Conservation (phyloP, 805 yeast genomes). For the Pichia occidentalis region DNA sequence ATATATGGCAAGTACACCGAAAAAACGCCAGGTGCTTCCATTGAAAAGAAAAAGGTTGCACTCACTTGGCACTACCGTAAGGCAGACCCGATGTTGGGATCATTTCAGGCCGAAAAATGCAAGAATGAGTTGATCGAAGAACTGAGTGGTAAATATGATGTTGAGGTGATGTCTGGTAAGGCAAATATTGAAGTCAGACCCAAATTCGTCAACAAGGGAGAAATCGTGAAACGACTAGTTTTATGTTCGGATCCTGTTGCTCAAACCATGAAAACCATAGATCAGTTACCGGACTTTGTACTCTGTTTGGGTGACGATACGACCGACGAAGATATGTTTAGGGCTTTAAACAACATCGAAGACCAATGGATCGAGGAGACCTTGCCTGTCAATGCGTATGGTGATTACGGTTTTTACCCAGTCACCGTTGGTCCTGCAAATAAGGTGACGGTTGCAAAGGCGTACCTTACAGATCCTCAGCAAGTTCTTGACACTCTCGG, state of each 20-base stretch:
- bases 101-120: slow-evolving; percentile 73
- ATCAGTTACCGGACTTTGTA: slow-evolving; percentile 70
- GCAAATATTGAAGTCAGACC: slow-evolving; percentile 98
- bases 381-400: slow-evolving; percentile 39
- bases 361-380: slow-evolving; percentile 40
- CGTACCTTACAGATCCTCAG: slow-evolving; percentile 76
- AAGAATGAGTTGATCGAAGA: slow-evolving; percentile 54
- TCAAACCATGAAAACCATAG: slow-evolving; percentile 18
- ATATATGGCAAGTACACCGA: slow-evolving; percentile 73
- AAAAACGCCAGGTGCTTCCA: slow-evolving; percentile 82
- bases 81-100: slow-evolving; percentile 90
- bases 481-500: slow-evolving; percentile 84
- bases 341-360: slow-evolving; percentile 61
- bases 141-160: slow-evolving; percentile 55
- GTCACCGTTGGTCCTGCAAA: slow-evolving; percentile 92
- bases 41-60: slow-evolving; percentile 88
- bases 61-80: slow-evolving; percentile 97
- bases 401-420: slow-evolving; percentile 64
- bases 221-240: slow-evolving; percentile 78
- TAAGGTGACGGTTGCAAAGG: slow-evolving; percentile 75
- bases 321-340: slow-evolving; percentile 98
- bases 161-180: slow-evolving; percentile 95
- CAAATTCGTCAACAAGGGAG: slow-evolving; percentile 90
- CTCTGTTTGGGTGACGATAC: slow-evolving; percentile 92
- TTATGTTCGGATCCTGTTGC: slow-evolving; percentile 52